These are phyloP conservation scores for Laburnicola sp. DNA, from an alignment of 2,329 filamentous ascomycete genomes.

Conservation along the genomic window DNA sequence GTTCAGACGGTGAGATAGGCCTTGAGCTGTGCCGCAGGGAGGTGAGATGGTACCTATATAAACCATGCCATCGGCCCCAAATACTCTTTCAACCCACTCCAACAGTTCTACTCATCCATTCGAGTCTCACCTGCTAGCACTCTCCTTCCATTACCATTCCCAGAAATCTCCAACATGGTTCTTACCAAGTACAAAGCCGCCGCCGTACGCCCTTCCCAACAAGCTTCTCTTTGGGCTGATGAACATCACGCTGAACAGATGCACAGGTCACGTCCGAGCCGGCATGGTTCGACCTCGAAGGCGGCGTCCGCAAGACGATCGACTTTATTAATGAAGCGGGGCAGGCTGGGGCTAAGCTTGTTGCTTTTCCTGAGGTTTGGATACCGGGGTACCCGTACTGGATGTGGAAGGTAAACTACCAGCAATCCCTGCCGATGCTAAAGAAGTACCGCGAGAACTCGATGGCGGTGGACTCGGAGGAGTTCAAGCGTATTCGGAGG, in stretches of 20 bases:
- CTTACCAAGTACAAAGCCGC: conserved; percentile 59
- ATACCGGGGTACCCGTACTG: conserved; percentile 52
- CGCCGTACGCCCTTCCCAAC: conserved; percentile 46
- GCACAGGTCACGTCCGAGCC: conserved; percentile 58
- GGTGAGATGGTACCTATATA: not conserved
- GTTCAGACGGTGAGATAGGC: too few species aligned
- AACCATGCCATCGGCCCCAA: not conserved
- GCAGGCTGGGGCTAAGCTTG: conserved; percentile 56
- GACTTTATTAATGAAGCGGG: conserved; percentile 60
- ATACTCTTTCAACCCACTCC: not conserved
- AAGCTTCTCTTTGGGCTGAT: conserved; percentile 19
- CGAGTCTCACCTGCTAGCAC: too few species aligned
- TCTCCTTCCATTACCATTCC: not conserved
- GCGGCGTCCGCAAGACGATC: conserved; percentile 60
- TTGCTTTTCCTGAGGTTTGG: conserved; percentile 54
- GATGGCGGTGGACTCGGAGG: conserved; percentile 46
- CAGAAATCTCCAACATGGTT: conserved; percentile 24
- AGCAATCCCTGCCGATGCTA: conserved; percentile 56
- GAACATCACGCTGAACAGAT: conserved; percentile 45
- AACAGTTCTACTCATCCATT: not conserved
- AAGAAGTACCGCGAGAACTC: conserved; percentile 53
- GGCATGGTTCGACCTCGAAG: conserved; percentile 63
- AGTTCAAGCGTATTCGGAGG: conserved; percentile 49
- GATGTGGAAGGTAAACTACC: conserved; percentile 48
- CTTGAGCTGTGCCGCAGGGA: not conserved